Percentiles rank a stretch among this genome's conserved stretches.
These are phyloP conservation scores for Starmerella khaoyaiensis DNA, from an alignment of 805 yeast genomes.

Conservation along the genomic window DNA sequence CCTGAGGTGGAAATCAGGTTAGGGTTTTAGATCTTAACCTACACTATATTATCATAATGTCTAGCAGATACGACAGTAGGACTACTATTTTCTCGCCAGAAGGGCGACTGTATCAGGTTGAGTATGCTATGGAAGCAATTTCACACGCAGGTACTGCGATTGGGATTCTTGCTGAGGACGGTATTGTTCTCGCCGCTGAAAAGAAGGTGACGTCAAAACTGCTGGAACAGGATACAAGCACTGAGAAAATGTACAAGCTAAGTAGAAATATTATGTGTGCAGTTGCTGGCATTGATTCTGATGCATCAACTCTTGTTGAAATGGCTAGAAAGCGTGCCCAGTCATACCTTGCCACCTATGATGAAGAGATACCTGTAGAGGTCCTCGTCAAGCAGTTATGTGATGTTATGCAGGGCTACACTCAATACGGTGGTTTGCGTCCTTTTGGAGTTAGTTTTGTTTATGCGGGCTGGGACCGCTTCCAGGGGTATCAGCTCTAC, in stretches of 20 bases:
- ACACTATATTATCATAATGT: constrained; percentile 25
- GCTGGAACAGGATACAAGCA: constrained; percentile 83
- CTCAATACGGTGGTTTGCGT: constrained; percentile 96
- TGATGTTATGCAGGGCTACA: constrained; percentile 92
- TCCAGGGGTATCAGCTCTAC: constrained; percentile 79
- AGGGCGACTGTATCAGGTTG: constrained; percentile 92
- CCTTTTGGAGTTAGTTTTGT: constrained; percentile 96
- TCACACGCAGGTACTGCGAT: constrained; percentile 74
- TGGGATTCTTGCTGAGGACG: constrained; percentile 64
- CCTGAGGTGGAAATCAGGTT: no score
- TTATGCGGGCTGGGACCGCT: constrained; percentile 89
- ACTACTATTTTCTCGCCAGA: constrained; percentile 98
- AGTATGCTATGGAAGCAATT: constrained; percentile 88
- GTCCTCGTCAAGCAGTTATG: constrained; percentile 76
- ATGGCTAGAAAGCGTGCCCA: constrained; percentile 80
- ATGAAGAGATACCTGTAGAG: constrained; percentile 90
- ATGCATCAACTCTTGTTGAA: constrained; percentile 81
- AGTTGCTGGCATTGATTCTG: constrained; percentile 97
- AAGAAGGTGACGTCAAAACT: constrained; percentile 86
- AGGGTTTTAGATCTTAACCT: no score
- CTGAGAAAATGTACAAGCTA: constrained; percentile 80
- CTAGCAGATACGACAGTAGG: constrained; percentile 98
- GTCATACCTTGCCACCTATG: constrained; percentile 68
- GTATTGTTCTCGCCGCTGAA: constrained; percentile 94
- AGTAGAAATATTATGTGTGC: constrained; percentile 68